Evolutionary conservation across 805 yeast species (phyloP).

Genomic region (Kuraishia molischiana): DNA sequence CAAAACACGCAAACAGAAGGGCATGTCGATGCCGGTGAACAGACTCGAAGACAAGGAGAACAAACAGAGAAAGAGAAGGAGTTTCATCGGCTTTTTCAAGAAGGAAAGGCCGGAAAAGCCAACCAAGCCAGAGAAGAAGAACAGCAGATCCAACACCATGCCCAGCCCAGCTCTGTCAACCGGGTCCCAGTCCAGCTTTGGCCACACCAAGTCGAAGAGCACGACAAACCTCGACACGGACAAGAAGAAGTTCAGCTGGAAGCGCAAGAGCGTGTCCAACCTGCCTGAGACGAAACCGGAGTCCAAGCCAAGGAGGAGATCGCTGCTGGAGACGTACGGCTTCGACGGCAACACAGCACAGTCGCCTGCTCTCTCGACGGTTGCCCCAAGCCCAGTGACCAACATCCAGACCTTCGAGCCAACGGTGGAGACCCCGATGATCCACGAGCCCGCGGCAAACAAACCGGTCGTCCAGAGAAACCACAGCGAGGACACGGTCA

Average conservation of each 20-base stretch:
- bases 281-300: background rate
- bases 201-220: conserved; percentile 5
- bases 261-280: conserved; percentile 2
- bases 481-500: background rate
- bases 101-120: conserved; percentile 4
- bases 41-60: background rate
- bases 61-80: conserved; percentile 8
- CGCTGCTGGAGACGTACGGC: conserved; percentile 3
- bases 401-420: background rate
- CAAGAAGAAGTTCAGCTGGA: conserved; percentile 4
- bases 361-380: background rate
- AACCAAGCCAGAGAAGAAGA: background rate
- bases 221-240: conserved; percentile 4
- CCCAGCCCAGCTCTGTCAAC: conserved; percentile 1
- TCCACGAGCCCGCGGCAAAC: background rate
- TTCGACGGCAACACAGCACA: background rate
- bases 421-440: background rate
- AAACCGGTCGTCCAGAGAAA: background rate
- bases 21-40: background rate
- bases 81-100: conserved; percentile 12
- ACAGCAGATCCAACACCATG: background rate
- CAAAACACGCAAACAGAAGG: background rate
- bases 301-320: background rate
- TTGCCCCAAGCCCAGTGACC: background rate
- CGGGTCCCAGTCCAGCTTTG: background rate